Evolutionary conservation across 176 grass and related monocot species (phyloP).

Genomic region (Oryza brachyantha): DNA sequence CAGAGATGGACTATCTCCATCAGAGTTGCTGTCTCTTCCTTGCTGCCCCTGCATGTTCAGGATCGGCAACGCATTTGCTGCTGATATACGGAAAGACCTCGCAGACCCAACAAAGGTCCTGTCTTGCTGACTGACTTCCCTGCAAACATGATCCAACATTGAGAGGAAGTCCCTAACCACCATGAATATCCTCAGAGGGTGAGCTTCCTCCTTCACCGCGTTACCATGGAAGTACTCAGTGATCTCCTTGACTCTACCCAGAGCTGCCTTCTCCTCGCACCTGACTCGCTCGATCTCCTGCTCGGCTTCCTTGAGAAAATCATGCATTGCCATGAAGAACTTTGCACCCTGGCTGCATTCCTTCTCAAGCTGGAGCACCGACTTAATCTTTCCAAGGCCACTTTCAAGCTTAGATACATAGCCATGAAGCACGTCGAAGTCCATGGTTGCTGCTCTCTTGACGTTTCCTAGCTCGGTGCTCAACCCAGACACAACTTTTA

Average conservation of each 20-base stretch:
- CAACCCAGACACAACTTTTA: constrained; percentile 69
- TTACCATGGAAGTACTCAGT: constrained; percentile 81
- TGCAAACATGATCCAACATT: constrained; percentile 86
- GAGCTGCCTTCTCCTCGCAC: constrained; percentile 55
- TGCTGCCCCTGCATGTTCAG: constrained; percentile 35
- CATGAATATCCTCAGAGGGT: constrained; percentile 91
- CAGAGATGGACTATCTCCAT: constrained; percentile 53
- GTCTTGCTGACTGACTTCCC: constrained; percentile 76
- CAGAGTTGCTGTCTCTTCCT: constrained; percentile 26
- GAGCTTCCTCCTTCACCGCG: constrained; percentile 62
- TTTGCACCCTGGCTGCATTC: constrained; percentile 53
- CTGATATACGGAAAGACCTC: constrained; percentile 68
- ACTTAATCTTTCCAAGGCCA: constrained; percentile 60
- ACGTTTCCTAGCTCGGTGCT: constrained; percentile 80
- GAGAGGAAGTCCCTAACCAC: constrained; percentile 89
- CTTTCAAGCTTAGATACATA: constrained; percentile 81
- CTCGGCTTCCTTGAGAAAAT: constrained; percentile 62
- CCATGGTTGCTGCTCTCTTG: constrained; percentile 86
- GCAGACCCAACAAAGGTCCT: constrained; percentile 64
- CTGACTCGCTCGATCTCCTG: constrained; percentile 56
- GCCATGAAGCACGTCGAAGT: constrained; percentile 78
- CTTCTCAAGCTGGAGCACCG: constrained; percentile 56
- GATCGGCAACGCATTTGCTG: constrained; percentile 26
- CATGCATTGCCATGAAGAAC: constrained; percentile 62
- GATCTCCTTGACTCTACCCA: constrained; percentile 67